These are phyloP conservation scores for Hordeum pubiflorum DNA, from an alignment of 202 grass and related monocot genomes.

Conservation along the genomic window DNA sequence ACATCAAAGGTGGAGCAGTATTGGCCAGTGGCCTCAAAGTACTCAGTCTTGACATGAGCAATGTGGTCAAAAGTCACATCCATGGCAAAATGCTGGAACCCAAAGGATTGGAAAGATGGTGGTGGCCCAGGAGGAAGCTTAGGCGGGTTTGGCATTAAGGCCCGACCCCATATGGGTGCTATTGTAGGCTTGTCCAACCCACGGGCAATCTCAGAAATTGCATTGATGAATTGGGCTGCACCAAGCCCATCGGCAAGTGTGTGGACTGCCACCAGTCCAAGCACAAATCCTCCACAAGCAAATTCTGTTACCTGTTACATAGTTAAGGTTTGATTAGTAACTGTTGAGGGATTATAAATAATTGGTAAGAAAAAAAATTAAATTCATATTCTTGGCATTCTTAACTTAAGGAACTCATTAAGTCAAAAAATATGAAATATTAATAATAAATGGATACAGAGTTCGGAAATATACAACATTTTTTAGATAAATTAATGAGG, in stretches of 20 bases:
- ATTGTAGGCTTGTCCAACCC: slow-evolving; percentile 24
- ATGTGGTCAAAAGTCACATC: slow-evolving; percentile 43
- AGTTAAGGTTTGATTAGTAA: no score
- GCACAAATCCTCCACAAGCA: slow-evolving; percentile 56
- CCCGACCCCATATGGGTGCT: slow-evolving; percentile 40
- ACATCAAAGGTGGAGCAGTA: slow-evolving; percentile 69
- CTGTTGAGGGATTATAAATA: no score
- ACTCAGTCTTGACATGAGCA: slow-evolving; percentile 32
- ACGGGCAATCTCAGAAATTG: slow-evolving; percentile 46
- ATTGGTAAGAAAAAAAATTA: no score
- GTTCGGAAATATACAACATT: no score
- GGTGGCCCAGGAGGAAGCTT: slow-evolving; percentile 27
- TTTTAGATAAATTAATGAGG: no score
- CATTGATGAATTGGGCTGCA: slow-evolving; percentile 50
- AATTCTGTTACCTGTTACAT: slow-evolving; percentile 84
- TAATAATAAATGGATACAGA: no score
- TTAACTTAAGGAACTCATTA: no score
- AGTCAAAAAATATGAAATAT: no score
- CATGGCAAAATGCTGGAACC: slow-evolving; percentile 29
- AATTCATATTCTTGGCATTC: no score
- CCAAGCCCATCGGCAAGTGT: slow-evolving; percentile 56
- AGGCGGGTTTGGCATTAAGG: slow-evolving; percentile 37
- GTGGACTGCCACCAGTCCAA: slow-evolving; percentile 48
- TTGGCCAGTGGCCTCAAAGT: slow-evolving; percentile 33
- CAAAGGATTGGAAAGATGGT: slow-evolving; percentile 30